phyloP scores from a whole-genome alignment of 345 rosid species.

The Turnera subulata region DNA sequence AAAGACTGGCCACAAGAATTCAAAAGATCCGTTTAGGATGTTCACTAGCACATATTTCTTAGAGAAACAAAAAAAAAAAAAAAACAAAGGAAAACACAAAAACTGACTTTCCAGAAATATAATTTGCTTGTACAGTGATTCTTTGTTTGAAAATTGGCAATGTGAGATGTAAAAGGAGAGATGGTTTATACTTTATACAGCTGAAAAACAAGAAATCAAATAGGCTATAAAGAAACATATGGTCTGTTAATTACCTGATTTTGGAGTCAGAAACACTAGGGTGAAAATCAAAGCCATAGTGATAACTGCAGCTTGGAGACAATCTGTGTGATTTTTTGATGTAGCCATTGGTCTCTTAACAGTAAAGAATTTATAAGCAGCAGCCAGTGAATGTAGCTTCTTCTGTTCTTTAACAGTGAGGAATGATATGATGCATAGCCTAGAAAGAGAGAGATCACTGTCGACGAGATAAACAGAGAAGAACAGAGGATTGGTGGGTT shows the following conservation, averaged over 20 bases:
- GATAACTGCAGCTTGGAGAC: slow-evolving; percentile 15
- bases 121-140: not conserved
- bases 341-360: slow-evolving; percentile 16
- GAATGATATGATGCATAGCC: not conserved
- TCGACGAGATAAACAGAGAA: not conserved
- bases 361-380: not conserved
- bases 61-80: too few species aligned
- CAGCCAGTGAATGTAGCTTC: not conserved
- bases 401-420: slow-evolving; percentile 9
- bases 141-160: too few species aligned
- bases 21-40: not conserved
- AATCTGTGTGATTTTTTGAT: slow-evolving; percentile 21
- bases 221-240: not conserved
- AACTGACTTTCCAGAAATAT: not conserved
- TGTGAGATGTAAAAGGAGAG: too few species aligned
- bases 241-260: slow-evolving; percentile 28
- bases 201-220: not conserved
- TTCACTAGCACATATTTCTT: too few species aligned
- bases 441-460: not conserved
- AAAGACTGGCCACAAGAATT: not conserved
- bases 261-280: slow-evolving; percentile 18
- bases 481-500: not conserved
- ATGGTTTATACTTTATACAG: too few species aligned
- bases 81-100: not conserved
- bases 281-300: slow-evolving; percentile 22